These are phyloP conservation scores for Betula pendula DNA, from an alignment of 306 rosid species.

Conservation along the genomic window DNA sequence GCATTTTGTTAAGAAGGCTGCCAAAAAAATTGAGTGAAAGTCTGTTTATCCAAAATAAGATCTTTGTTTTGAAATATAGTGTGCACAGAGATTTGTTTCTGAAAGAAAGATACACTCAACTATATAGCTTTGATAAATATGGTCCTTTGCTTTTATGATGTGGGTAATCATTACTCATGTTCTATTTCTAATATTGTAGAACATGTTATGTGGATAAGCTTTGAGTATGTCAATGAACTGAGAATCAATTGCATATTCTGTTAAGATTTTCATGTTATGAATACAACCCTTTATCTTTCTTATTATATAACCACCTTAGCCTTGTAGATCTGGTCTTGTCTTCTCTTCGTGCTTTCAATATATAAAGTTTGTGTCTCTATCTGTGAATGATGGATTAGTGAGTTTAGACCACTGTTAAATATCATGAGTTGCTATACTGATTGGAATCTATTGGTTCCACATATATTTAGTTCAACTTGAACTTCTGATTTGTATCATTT, in stretches of 20 bases:
- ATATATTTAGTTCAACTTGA: not conserved
- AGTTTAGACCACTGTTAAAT: conserved; percentile 22
- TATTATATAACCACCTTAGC: not conserved
- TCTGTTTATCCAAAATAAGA: not conserved
- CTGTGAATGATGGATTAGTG: conserved; percentile 3
- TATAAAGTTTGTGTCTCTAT: not conserved
- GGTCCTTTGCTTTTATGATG: not conserved
- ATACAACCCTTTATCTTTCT: not conserved
- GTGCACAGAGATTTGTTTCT: not conserved
- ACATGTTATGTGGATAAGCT: not conserved
- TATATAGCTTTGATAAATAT: not conserved
- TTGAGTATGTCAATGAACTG: not conserved
- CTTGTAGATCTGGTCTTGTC: conserved; percentile 6
- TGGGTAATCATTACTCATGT: not conserved
- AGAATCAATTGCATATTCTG: not conserved
- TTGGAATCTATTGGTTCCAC: conserved; percentile 9
- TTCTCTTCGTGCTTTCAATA: conserved; percentile 10
- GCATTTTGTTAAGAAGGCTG: not conserved
- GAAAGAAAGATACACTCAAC: not conserved
- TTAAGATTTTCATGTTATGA: not conserved
- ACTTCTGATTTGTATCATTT: conserved; percentile 25
- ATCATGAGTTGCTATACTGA: not conserved
- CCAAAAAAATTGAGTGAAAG: not conserved
- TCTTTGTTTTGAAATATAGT: not conserved
- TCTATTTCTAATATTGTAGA: not conserved